These are phyloP conservation scores for Yamadazyma aaseri DNA, from an alignment of 1,139 yeast species.

Conservation along the genomic window DNA sequence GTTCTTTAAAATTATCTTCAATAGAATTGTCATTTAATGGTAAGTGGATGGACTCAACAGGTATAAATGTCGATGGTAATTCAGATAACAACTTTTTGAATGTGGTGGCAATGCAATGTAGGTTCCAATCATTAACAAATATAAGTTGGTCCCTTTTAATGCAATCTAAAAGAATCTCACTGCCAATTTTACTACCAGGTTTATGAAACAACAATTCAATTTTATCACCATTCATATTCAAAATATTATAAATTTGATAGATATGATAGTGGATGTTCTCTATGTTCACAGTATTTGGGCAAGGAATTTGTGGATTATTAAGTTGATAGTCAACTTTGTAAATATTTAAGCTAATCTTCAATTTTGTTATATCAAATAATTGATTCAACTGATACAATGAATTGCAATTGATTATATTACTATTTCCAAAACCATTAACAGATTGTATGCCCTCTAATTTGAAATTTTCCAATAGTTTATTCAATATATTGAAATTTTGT, in stretches of 20 bases:
- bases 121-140: slow-evolving; percentile 65
- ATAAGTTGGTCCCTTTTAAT: slow-evolving; percentile 53
- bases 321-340: slow-evolving; percentile 47
- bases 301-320: slow-evolving; percentile 15
- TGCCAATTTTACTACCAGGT: slow-evolving; percentile 55
- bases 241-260: slow-evolving; percentile 44
- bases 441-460: slow-evolving; percentile 11
- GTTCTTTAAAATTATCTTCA: slow-evolving; percentile 24
- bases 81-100: slow-evolving; percentile 49
- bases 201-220: slow-evolving; percentile 53
- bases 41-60: slow-evolving; percentile 38
- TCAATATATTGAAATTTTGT: slow-evolving; percentile 29
- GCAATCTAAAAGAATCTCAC: slow-evolving; percentile 51
- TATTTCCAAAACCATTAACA: background rate
- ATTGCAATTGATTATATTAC: slow-evolving; percentile 32
- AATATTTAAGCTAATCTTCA: slow-evolving; percentile 75
- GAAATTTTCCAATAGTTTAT: slow-evolving; percentile 30
- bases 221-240: slow-evolving; percentile 38
- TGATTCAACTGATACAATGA: slow-evolving; percentile 62
- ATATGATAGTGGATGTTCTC: slow-evolving; percentile 34
- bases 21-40: slow-evolving; percentile 51
- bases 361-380: slow-evolving; percentile 66
- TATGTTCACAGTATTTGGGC: background rate
- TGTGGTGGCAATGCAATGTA: slow-evolving; percentile 55
- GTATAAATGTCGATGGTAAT: slow-evolving; percentile 44